A percentile compares a stretch with the other conserved stretches of the same genome.
Conservation (phyloP, 2,329 filamentous ascomycete genomes). For the Exserohilum rostratum region DNA sequence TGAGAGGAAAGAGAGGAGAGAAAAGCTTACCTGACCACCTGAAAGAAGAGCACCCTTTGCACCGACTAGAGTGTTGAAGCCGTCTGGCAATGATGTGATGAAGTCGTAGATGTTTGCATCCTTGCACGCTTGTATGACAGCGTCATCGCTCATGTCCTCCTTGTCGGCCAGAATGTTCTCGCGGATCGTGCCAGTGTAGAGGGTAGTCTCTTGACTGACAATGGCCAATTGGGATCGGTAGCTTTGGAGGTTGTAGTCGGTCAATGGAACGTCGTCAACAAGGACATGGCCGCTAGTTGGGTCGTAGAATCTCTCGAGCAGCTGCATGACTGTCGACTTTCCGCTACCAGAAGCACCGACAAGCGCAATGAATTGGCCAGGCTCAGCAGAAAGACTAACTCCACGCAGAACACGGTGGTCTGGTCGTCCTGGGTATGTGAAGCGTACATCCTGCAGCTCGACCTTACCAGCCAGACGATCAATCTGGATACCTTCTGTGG, state of each 20-base stretch:
- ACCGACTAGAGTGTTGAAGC: conserved; percentile 84
- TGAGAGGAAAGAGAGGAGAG: too few relatives aligned
- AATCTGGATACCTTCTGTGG: conserved; percentile 54
- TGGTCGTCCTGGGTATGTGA: conserved; percentile 88
- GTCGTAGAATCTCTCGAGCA: conserved; percentile 95
- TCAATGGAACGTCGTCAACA: conserved; percentile 83
- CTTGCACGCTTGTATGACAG: conserved; percentile 78
- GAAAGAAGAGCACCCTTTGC: conserved; percentile 70
- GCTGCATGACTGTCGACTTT: conserved; percentile 89
- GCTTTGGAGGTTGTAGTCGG: conserved; percentile 75
- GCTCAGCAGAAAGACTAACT: conserved; percentile 73
- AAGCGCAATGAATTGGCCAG: conserved; percentile 83
- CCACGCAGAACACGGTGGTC: conserved; percentile 92
- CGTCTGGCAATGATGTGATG: conserved; percentile 60
- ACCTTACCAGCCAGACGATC: conserved; percentile 68
- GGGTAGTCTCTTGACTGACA: conserved; percentile 93
- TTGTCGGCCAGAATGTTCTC: conserved; percentile 78
- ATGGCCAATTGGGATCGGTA: conserved; percentile 86
- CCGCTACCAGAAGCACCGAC: conserved; percentile 95
- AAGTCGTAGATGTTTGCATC: conserved; percentile 58
- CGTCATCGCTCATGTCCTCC: conserved; percentile 72
- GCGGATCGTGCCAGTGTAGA: conserved; percentile 90
- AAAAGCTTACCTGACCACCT: conserved; percentile 65
- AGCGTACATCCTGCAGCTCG: conserved; percentile 91
- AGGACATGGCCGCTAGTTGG: conserved; percentile 79